Base-by-base conservation (phyloP, 2,329 filamentous ascomycete species). In the Pyrenochaeta sp. region DNA sequence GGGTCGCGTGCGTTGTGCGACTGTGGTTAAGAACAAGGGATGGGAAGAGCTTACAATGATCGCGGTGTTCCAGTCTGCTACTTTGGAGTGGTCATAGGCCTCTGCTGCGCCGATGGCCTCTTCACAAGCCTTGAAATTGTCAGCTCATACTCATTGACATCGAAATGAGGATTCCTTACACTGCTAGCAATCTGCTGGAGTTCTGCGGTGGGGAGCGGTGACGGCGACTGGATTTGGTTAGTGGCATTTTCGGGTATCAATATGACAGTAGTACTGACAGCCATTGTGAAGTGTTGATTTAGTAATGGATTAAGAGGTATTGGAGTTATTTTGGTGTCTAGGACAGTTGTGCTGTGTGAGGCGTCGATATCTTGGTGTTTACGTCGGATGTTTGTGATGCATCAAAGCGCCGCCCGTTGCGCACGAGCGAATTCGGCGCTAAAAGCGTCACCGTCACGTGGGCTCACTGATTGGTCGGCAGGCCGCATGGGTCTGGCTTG, bases 41-140 rank as follows among this genome's bases (percentile, higher is more conserved):
- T 37, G 45, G 49, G 39, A 36, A 33, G n/a, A 23, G 50, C 86
- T 68, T 85, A 96, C 92, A 77, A 98, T 97, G 77, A 99, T 98
- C 63, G 84, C 82, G 30, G 90, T 90, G 82, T 98, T 98, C 94
- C 94, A 98, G 66, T 87, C 81, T 73, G 90, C 87, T 31, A 94
- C 96, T 74, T 90, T 89, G 50, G 87, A 79, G 78, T 98, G 95
- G 63, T 96, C 90, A 81, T 99, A 99, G 78, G 85, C 88, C 58
- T 91, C 87, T 55, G 87, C 87, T 60, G 79, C 83, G 58, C 87
- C 86, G 68, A 98, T 85, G 54, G 91, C 90, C 64, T 83, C 84
- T 72, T 90, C 87, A 83, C 93, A 97, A 65, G 92, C 93, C 92
- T 97, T 29, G 10, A 39, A 39, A 14, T 15, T 3, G 14, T 39